These are phyloP conservation scores for Piper longum DNA, from an alignment of 164 flowering plant genomes.

Conservation along the genomic window DNA sequence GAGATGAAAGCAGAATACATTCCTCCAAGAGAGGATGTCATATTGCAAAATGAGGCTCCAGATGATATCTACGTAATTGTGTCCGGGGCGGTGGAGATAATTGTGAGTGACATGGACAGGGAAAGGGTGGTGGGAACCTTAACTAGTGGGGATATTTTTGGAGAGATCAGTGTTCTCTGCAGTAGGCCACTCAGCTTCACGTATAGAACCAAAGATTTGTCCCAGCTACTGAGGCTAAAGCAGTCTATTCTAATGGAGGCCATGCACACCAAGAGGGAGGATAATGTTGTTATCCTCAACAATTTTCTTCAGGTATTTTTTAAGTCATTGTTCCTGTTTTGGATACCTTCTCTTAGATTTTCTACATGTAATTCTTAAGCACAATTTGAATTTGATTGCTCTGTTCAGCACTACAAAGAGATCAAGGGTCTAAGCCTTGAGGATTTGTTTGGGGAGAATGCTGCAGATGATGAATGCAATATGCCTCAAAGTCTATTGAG, in stretches of 20 bases:
- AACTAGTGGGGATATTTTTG: conserved; percentile 52
- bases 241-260: conserved; percentile 43
- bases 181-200: conserved; percentile 55
- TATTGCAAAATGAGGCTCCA: conserved; percentile 71
- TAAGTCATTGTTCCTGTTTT: background rate
- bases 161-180: conserved; percentile 80
- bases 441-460: conserved; percentile 28
- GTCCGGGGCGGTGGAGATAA: conserved; percentile 76
- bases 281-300: conserved; percentile 41
- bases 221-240: conserved; percentile 65
- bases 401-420: conserved; percentile 50
- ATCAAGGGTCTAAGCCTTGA: conserved; percentile 37
- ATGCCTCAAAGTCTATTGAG: conserved; percentile 35
- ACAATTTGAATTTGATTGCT: background rate
- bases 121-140: conserved; percentile 46
- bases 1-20: conserved; percentile 85
- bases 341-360: too few relatives aligned
- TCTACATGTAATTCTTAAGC: too few relatives aligned
- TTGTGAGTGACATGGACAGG: conserved; percentile 30
- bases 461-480: conserved; percentile 30
- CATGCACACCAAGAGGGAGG: conserved; percentile 49
- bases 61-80: conserved; percentile 73
- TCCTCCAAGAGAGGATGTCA: conserved; percentile 84
- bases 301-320: conserved; percentile 63
- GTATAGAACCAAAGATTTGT: conserved; percentile 58